Conservation (phyloP, 116 monocot species). For the Thalassia testudinum region DNA sequence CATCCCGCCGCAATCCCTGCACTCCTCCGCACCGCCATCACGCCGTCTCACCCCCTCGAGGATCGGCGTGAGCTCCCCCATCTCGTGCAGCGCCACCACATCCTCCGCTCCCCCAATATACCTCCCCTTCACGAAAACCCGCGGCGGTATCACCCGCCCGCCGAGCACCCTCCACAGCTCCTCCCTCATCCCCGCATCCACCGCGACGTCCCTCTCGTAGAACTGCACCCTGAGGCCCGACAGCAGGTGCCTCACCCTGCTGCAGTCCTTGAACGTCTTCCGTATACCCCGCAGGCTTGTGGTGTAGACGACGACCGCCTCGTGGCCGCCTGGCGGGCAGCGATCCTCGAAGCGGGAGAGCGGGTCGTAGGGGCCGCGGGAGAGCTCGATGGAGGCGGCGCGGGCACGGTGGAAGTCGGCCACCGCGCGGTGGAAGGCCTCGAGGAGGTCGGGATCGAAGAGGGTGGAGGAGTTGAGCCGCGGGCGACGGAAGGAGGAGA, state of each 20-base stretch:
- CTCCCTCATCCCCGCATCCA: constrained; percentile 66
- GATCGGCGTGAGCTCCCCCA: background rate
- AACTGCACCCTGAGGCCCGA: constrained; percentile 32
- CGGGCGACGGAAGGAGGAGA: constrained; percentile 30
- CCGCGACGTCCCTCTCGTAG: constrained; percentile 70
- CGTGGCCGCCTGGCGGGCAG: constrained; percentile 44
- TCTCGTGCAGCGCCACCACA: constrained; percentile 1
- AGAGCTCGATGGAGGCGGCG: background rate
- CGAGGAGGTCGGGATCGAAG: constrained; percentile 73
- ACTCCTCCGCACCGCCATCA: background rate
- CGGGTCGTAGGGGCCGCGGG: constrained; percentile 3
- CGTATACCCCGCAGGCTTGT: constrained; percentile 67
- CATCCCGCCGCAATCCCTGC: background rate
- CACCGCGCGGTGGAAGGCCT: constrained; percentile 48
- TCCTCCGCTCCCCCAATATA: background rate
- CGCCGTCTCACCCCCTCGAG: background rate
- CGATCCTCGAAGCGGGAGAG: constrained; percentile 27
- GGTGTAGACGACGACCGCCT: constrained; percentile 54
- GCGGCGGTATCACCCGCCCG: constrained; percentile 34
- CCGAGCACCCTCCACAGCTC: constrained; percentile 44
- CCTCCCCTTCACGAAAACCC: constrained; percentile 33
- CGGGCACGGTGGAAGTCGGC: constrained; percentile 14
- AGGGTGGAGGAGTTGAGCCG: constrained; percentile 42
- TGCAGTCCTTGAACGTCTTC: constrained; percentile 92
- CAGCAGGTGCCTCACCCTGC: constrained; percentile 28